Evolutionary conservation across 1,284 basidiomycete genomes (phyloP).

Genomic region (Singerocomus rubriflavus): DNA sequence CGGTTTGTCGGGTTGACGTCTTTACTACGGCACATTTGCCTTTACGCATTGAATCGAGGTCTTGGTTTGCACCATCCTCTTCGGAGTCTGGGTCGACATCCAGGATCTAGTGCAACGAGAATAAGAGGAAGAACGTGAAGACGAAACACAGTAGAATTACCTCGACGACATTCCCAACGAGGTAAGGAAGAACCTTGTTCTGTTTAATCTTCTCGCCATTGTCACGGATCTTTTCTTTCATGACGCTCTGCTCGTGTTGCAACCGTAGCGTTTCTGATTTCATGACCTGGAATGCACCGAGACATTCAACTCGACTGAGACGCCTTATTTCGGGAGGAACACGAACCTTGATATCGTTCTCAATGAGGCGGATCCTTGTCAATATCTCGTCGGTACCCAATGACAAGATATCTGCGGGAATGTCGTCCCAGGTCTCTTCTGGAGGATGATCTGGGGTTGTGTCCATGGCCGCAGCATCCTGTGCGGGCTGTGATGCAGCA

Average conservation of each 20-base stretch:
- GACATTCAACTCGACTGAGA: neutral
- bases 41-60: slow-evolving; percentile 91
- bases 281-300: slow-evolving; percentile 69
- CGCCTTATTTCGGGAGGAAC: neutral
- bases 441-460: slow-evolving; percentile 63
- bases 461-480: slow-evolving; percentile 61
- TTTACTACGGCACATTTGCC: slow-evolving; percentile 99
- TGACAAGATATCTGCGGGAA: slow-evolving; percentile 75
- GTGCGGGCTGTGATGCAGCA: slow-evolving; percentile 24
- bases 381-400: slow-evolving; percentile 80
- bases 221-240: slow-evolving; percentile 98
- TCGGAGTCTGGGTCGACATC: slow-evolving; percentile 92
- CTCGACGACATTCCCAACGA: slow-evolving; percentile 97
- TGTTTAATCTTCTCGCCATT: slow-evolving; percentile 99
- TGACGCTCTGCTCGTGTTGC: slow-evolving; percentile 91
- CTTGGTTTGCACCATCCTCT: slow-evolving; percentile 92
- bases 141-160: slow-evolving; percentile 40
- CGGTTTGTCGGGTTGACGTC: slow-evolving; percentile 96
- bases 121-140: slow-evolving; percentile 8
- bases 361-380: slow-evolving; percentile 85
- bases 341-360: slow-evolving; percentile 89
- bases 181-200: slow-evolving; percentile 98
- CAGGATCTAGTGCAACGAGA: slow-evolving; percentile 62
- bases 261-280: slow-evolving; percentile 89
- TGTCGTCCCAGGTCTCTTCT: slow-evolving; percentile 80